phyloP scores from a whole-genome alignment of 1,284 basidiomycete genomes.

The Melampsora larici-populina region DNA sequence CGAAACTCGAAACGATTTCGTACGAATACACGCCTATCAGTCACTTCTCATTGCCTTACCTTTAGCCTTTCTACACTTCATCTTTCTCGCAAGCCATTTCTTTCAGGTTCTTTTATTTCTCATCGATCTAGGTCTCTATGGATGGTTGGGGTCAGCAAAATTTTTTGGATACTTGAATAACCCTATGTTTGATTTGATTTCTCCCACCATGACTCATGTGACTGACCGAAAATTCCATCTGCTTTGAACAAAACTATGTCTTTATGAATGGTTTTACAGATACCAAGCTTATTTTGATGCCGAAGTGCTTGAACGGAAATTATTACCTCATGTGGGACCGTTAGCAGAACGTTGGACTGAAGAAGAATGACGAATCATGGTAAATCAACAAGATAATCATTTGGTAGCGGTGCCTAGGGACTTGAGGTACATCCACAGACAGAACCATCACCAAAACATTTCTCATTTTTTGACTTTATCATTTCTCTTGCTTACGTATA shows the following conservation, averaged over 20 bases:
- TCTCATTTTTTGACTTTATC: too few species aligned
- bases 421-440: too few species aligned
- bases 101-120: slow-evolving; percentile 26
- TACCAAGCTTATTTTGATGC: slow-evolving; percentile 40
- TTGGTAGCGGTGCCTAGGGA: neutral
- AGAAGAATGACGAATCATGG: slow-evolving; percentile 24
- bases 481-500: too few species aligned
- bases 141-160: slow-evolving; percentile 32
- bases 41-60: slow-evolving; percentile 38
- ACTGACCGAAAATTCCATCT: neutral
- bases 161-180: neutral
- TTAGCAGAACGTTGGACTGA: slow-evolving; percentile 40
- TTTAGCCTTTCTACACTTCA: slow-evolving; percentile 21
- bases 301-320: slow-evolving; percentile 27
- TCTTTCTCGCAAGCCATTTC: slow-evolving; percentile 41
- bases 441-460: too few species aligned
- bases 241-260: neutral
- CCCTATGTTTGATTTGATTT: neutral
- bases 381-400: neutral
- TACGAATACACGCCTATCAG: slow-evolving; percentile 41
- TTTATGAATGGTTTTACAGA: slow-evolving; percentile 1
- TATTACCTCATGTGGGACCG: slow-evolving; percentile 32
- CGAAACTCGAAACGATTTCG: slow-evolving; percentile 40
- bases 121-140: slow-evolving; percentile 31
- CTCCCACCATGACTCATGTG: neutral